Conservation (phyloP, 1,139 yeast species). For the Hansenula anomala region DNA sequence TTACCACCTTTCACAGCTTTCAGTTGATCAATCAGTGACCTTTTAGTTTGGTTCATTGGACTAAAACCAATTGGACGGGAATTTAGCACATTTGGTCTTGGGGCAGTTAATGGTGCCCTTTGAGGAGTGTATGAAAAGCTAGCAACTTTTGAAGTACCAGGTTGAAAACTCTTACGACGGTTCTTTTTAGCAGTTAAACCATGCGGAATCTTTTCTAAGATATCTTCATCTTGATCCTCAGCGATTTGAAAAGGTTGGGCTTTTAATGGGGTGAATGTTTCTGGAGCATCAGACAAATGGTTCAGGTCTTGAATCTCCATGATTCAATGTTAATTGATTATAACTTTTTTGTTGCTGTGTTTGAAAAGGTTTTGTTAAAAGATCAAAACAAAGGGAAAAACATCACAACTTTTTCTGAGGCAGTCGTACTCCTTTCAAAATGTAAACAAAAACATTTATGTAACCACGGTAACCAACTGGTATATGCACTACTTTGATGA, state of each 20-base stretch:
- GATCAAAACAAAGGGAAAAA: no score
- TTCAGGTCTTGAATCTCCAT: constrained; percentile 6
- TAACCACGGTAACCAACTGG: not conserved
- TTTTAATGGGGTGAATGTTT: constrained; percentile 19
- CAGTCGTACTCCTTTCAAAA: not conserved
- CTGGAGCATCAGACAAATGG: constrained; percentile 12
- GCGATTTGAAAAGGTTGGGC: constrained; percentile 13
- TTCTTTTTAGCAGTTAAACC: constrained; percentile 39
- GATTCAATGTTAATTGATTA: no score
- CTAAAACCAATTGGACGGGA: constrained; percentile 14
- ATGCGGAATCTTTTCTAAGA: constrained; percentile 38
- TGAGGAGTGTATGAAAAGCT: constrained; percentile 18
- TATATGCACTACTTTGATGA: not conserved
- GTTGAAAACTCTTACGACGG: constrained; percentile 27
- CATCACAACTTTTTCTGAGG: no score
- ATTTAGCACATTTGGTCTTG: constrained; percentile 27
- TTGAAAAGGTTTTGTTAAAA: not conserved
- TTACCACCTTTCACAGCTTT: constrained; percentile 11
- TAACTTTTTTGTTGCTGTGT: not conserved
- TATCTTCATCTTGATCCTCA: constrained; percentile 7
- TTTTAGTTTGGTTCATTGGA: constrained; percentile 14
- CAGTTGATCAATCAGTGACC: constrained; percentile 16
- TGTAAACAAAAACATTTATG: not conserved
- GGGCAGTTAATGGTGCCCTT: constrained; percentile 36
- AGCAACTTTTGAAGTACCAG: constrained; percentile 1